Conservation (phyloP, 1,139 yeast species). For the Candida neerlandica region DNA sequence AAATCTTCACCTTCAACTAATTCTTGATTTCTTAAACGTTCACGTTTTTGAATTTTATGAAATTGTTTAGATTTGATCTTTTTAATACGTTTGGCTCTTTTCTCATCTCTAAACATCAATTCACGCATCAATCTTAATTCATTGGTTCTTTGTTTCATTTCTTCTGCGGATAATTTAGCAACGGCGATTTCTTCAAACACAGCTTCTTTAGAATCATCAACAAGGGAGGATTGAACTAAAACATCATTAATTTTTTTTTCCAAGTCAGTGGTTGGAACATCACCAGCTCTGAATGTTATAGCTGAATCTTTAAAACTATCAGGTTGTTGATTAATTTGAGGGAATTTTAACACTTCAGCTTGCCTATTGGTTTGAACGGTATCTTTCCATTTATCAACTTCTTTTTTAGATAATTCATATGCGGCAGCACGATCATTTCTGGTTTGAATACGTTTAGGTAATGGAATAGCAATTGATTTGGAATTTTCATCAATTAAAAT, state of each 20-base stretch:
- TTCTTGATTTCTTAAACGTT: slow-evolving; percentile 67
- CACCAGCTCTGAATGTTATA: slow-evolving; percentile 53
- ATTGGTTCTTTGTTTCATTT: slow-evolving; percentile 71
- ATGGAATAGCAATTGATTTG: slow-evolving; percentile 71
- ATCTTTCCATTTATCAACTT: slow-evolving; percentile 87
- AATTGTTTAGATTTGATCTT: slow-evolving; percentile 92
- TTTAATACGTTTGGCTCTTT: slow-evolving; percentile 85
- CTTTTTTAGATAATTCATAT: slow-evolving; percentile 82
- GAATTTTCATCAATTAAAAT: slow-evolving; percentile 50
- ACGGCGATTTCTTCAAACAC: slow-evolving; percentile 85
- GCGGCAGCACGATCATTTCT: slow-evolving; percentile 90
- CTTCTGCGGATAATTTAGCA: slow-evolving; percentile 82
- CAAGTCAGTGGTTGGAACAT: slow-evolving; percentile 57
- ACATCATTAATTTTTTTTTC: slow-evolving; percentile 68
- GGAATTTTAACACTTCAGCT: slow-evolving; percentile 83
- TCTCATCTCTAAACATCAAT: slow-evolving; percentile 92
- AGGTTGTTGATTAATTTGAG: slow-evolving; percentile 47
- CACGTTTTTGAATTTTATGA: slow-evolving; percentile 85
- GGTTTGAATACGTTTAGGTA: slow-evolving; percentile 83
- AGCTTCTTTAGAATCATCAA: slow-evolving; percentile 75
- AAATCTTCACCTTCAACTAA: slow-evolving; percentile 65
- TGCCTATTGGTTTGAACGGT: slow-evolving; percentile 75
- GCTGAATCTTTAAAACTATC: slow-evolving; percentile 47
- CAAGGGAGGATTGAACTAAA: slow-evolving; percentile 63
- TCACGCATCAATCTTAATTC: slow-evolving; percentile 93